These are phyloP conservation scores for Quercus phellos DNA, from an alignment of 331 rosid species.

Conservation along the genomic window DNA sequence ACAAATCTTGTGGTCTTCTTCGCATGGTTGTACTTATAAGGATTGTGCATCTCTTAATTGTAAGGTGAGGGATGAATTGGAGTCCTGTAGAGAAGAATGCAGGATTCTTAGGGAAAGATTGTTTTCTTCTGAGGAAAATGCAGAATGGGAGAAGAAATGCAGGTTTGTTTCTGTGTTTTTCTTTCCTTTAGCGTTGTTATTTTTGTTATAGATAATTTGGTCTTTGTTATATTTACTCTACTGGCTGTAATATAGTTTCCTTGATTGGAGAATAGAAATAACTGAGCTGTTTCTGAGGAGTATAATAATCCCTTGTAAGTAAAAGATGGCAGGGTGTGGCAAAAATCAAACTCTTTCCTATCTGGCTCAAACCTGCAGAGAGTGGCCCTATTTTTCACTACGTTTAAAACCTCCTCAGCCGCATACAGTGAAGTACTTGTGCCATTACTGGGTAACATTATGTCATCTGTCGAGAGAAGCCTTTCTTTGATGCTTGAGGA, in stretches of 20 bases:
- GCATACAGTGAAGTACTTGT: neutral
- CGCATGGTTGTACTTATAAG: constrained; percentile 3
- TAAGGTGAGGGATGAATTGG: constrained; percentile 63
- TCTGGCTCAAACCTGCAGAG: neutral
- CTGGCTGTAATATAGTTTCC: neutral
- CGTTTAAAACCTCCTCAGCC: neutral
- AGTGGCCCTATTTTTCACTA: neutral
- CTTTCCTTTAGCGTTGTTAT: neutral
- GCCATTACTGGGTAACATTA: too few relatives aligned
- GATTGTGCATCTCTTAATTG: constrained; percentile 17
- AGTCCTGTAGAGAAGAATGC: constrained; percentile 57
- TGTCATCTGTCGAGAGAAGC: too few relatives aligned
- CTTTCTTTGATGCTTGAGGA: too few relatives aligned
- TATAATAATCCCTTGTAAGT: neutral
- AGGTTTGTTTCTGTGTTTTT: constrained; percentile 37
- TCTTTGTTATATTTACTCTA: neutral
- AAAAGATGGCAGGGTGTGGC: neutral
- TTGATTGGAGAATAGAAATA: neutral
- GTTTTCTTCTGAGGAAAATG: constrained; percentile 30
- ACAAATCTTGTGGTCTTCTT: neutral
- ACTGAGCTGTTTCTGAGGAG: neutral
- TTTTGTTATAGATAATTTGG: neutral
- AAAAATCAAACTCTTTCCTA: neutral
- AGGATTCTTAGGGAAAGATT: constrained; percentile 35
- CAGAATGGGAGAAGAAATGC: constrained; percentile 34